phyloP scores from a whole-genome alignment of 2,329 filamentous ascomycete genomes.

The Exophiala spinifera region DNA sequence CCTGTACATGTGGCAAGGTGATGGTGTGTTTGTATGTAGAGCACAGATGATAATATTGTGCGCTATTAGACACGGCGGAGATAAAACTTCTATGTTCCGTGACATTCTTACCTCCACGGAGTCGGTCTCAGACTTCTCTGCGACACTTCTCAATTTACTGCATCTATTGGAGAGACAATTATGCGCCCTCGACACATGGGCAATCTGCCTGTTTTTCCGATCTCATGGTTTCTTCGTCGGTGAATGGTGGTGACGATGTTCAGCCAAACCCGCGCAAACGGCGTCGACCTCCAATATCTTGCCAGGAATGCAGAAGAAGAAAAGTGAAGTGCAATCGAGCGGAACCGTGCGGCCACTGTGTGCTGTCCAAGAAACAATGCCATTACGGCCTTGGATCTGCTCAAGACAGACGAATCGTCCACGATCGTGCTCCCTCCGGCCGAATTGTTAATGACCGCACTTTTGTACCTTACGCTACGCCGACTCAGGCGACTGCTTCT shows the following conservation, averaged over 20 bases:
- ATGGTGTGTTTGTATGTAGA: too few relatives aligned
- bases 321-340: not conserved
- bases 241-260: not conserved
- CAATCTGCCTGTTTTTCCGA: not conserved
- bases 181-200: not conserved
- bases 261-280: not conserved
- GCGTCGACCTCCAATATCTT: not conserved
- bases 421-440: not conserved
- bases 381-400: not conserved
- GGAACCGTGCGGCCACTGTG: slow-evolving; percentile 1
- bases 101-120: not conserved
- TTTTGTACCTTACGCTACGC: not conserved
- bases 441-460: not conserved
- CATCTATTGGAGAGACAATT: not conserved
- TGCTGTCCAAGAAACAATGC: slow-evolving; percentile 1
- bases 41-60: too few relatives aligned
- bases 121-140: not conserved
- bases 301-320: slow-evolving; percentile 1
- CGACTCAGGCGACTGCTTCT: not conserved
- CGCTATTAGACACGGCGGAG: too few relatives aligned
- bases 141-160: not conserved
- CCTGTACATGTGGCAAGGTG: too few relatives aligned
- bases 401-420: not conserved
- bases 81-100: too few relatives aligned
- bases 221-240: not conserved